A percentile compares a stretch with the other conserved stretches of the same genome.
Conservation (phyloP, 805 yeast genomes). For the Pichia manshurica region DNA sequence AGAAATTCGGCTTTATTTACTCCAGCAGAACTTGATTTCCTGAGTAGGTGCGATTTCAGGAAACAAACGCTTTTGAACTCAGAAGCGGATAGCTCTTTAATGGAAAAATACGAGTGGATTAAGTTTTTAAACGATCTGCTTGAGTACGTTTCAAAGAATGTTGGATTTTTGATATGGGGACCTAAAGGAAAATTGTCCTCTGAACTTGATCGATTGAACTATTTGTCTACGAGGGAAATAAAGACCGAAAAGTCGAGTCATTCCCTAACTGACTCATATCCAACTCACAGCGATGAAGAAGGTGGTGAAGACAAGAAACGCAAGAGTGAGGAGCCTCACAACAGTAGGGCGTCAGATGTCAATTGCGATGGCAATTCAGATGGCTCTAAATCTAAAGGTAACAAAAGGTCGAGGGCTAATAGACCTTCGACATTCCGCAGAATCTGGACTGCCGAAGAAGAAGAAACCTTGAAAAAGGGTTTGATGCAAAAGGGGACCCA, state of each 20-base stretch:
- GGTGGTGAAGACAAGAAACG: not conserved
- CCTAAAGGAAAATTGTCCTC: slow-evolving; percentile 30
- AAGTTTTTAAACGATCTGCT: slow-evolving; percentile 72
- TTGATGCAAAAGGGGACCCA: slow-evolving; percentile 81
- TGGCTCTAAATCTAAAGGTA: not conserved
- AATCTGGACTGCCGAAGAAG: slow-evolving; percentile 87
- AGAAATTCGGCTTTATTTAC: slow-evolving; percentile 40
- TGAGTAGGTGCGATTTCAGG: slow-evolving; percentile 66
- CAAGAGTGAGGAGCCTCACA: not conserved
- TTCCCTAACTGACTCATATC: not conserved
- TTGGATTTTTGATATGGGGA: slow-evolving; percentile 71
- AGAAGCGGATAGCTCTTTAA: slow-evolving; percentile 44
- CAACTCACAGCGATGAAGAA: slow-evolving; percentile 1
- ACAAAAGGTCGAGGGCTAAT: slow-evolving; percentile 19
- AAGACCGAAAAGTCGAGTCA: not conserved
- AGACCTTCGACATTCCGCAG: slow-evolving; percentile 42
- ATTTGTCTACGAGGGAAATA: not conserved
- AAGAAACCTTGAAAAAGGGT: slow-evolving; percentile 75
- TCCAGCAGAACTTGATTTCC: slow-evolving; percentile 76
- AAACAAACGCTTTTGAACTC: slow-evolving; percentile 51
- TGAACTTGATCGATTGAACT: slow-evolving; percentile 17
- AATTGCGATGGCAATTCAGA: not conserved
- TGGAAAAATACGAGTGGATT: slow-evolving; percentile 80
- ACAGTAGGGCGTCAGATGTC: not conserved
- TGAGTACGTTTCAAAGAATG: slow-evolving; percentile 70